These are phyloP conservation scores for Apiospora saccharicola DNA, from an alignment of 2,329 filamentous ascomycete species.

Conservation along the genomic window DNA sequence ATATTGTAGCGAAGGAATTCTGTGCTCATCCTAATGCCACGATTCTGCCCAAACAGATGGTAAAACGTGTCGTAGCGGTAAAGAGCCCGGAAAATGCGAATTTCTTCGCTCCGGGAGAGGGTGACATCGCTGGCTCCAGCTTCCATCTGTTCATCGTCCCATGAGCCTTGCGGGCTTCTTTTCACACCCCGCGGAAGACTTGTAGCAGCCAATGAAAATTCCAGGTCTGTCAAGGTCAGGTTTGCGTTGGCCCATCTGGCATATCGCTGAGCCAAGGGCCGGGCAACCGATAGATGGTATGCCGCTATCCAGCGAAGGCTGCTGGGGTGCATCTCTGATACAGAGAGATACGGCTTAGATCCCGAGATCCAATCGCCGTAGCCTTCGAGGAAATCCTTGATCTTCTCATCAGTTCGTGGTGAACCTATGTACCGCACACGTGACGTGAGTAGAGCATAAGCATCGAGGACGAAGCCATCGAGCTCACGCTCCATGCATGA, in stretches of 20 bases:
- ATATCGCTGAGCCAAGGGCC: slow-evolving; percentile 25
- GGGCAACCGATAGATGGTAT: slow-evolving; percentile 27
- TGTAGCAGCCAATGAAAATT: neutral
- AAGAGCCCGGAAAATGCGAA: slow-evolving; percentile 34
- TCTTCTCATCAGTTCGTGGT: slow-evolving; percentile 27
- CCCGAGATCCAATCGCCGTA: slow-evolving; percentile 26
- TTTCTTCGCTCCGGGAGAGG: neutral
- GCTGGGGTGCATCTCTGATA: slow-evolving; percentile 11
- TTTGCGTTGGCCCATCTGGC: slow-evolving; percentile 26
- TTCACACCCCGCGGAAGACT: no score
- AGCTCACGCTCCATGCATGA: slow-evolving; percentile 32
- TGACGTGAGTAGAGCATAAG: slow-evolving; percentile 32
- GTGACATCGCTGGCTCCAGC: neutral
- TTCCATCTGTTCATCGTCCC: neutral
- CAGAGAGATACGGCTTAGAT: neutral
- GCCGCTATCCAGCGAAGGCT: slow-evolving; percentile 28
- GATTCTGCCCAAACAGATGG: slow-evolving; percentile 30
- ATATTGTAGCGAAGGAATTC: slow-evolving; percentile 25
- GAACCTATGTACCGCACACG: slow-evolving; percentile 27
- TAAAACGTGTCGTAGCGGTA: slow-evolving; percentile 34
- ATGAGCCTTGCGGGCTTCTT: no score
- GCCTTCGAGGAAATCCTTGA: slow-evolving; percentile 23
- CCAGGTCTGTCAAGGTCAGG: neutral
- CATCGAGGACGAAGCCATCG: slow-evolving; percentile 32
- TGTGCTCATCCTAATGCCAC: slow-evolving; percentile 23